Conservation (phyloP, 2,329 filamentous ascomycete species). For the Fusarium udum region DNA sequence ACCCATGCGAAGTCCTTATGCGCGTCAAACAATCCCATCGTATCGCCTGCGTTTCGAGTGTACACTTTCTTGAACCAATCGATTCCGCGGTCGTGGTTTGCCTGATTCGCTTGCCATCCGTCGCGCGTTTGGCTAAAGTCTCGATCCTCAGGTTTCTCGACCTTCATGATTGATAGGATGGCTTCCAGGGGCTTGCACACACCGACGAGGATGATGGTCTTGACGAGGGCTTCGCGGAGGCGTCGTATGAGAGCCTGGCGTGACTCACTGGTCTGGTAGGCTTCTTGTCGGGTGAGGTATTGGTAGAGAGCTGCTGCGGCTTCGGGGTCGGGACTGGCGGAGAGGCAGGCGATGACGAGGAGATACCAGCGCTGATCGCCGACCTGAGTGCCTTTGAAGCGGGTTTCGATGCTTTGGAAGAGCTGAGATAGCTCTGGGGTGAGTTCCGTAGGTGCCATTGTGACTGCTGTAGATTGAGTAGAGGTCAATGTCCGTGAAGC, state of each 20-base stretch:
- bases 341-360: slow-evolving; percentile 29
- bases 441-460: slow-evolving; percentile 14
- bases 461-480: not conserved
- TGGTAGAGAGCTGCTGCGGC: slow-evolving; percentile 25
- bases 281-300: slow-evolving; percentile 49
- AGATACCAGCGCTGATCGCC: slow-evolving; percentile 34
- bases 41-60: slow-evolving; percentile 55
- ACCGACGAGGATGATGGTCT: slow-evolving; percentile 66
- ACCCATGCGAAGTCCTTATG: slow-evolving; percentile 59
- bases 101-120: slow-evolving; percentile 66
- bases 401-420: slow-evolving; percentile 24
- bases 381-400: slow-evolving; percentile 24
- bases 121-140: slow-evolving; percentile 65
- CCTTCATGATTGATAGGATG: slow-evolving; percentile 62
- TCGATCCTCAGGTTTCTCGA: slow-evolving; percentile 63
- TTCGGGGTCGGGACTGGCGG: slow-evolving; percentile 34
- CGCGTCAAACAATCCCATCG: slow-evolving; percentile 48
- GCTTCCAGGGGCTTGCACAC: slow-evolving; percentile 71
- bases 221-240: slow-evolving; percentile 67
- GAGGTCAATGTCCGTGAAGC: not conserved
- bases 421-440: slow-evolving; percentile 16
- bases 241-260: slow-evolving; percentile 60
- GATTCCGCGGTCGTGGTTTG: slow-evolving; percentile 61
- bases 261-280: slow-evolving; percentile 53
- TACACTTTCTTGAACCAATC: slow-evolving; percentile 68